Evolutionary conservation across 2,329 filamentous ascomycete species (phyloP).

Genomic region (Pestalotiopsis sp.): DNA sequence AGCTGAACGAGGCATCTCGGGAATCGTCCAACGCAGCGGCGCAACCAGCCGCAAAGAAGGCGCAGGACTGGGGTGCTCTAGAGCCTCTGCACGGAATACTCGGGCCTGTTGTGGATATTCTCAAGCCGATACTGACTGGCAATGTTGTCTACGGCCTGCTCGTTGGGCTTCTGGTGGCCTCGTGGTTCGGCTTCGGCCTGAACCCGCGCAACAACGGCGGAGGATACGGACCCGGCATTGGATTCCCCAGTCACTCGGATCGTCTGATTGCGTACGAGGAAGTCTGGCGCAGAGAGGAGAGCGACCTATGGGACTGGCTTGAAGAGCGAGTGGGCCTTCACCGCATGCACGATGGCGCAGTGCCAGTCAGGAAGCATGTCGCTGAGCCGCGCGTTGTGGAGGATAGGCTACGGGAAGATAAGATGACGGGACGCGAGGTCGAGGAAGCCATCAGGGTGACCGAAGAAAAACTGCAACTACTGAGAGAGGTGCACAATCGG

Average conservation of each 20-base stretch:
- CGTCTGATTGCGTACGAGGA: conserved; percentile 86
- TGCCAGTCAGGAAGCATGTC: conserved; percentile 48
- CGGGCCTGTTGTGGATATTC: conserved; percentile 69
- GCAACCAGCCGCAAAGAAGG: conserved; percentile 44
- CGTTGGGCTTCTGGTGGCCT: conserved; percentile 71
- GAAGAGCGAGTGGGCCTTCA: conserved; percentile 84
- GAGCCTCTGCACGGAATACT: conserved; percentile 75
- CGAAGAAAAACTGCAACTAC: conserved; percentile 76
- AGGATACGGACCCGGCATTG: conserved; percentile 41
- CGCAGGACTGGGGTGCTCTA: conserved; percentile 73
- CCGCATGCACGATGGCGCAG: conserved; percentile 44
- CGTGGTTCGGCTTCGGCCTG: conserved; percentile 71
- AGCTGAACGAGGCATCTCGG: conserved; percentile 46
- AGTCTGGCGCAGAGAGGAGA: conserved; percentile 88
- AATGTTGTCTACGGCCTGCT: conserved; percentile 79
- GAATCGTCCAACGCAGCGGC: conserved; percentile 39
- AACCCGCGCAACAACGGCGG: conserved; percentile 39
- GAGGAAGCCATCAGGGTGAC: conserved; percentile 83
- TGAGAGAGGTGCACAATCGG: conserved; percentile 74
- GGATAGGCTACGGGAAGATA: conserved; percentile 59
- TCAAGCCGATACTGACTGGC: conserved; percentile 72
- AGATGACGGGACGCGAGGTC: conserved; percentile 74
- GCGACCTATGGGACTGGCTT: conserved; percentile 89
- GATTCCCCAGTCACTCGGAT: conserved; percentile 56
- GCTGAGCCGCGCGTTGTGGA: conserved; percentile 60